Conservation (phyloP, 805 yeast genomes). For the Komagataella pseudopastoris region DNA sequence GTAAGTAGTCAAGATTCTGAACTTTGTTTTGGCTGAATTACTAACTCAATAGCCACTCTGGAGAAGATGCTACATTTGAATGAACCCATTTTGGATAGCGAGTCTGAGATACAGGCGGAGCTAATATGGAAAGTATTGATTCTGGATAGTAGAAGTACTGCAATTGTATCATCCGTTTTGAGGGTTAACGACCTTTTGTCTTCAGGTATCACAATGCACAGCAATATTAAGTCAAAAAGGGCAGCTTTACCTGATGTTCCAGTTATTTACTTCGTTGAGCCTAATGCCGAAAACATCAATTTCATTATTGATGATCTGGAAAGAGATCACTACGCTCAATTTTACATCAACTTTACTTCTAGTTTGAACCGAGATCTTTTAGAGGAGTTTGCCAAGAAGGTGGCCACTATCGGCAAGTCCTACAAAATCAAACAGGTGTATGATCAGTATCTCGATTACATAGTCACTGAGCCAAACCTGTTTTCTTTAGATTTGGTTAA, state of each 20-base stretch:
- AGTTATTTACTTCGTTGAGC: slow-evolving; percentile 82
- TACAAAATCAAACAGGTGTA: slow-evolving; percentile 72
- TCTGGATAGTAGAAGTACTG: slow-evolving; percentile 69
- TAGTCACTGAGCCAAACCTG: slow-evolving; percentile 86
- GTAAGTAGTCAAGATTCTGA: slow-evolving; percentile 5
- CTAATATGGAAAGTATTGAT: slow-evolving; percentile 86
- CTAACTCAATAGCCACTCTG: slow-evolving; percentile 23
- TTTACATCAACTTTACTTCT: slow-evolving; percentile 79
- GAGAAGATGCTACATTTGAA: slow-evolving; percentile 83
- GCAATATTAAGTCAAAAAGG: slow-evolving; percentile 56
- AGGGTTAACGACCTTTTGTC: slow-evolving; percentile 83
- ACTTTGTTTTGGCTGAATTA: slow-evolving; percentile 1
- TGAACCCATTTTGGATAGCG: slow-evolving; percentile 35
- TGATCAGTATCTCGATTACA: slow-evolving; percentile 87
- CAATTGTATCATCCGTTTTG: slow-evolving; percentile 80
- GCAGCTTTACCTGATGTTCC: slow-evolving; percentile 92
- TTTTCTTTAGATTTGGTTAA: slow-evolving; percentile 63
- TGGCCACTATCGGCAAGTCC: slow-evolving; percentile 60
- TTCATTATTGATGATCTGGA: slow-evolving; percentile 61
- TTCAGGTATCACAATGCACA: slow-evolving; percentile 87
- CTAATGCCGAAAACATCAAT: slow-evolving; percentile 65
- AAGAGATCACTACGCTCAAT: slow-evolving; percentile 62
- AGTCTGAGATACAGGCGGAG: slow-evolving; percentile 46
- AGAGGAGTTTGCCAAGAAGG: slow-evolving; percentile 80
- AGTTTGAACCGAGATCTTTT: slow-evolving; percentile 63